Base-by-base conservation (phyloP, 176 grass and related monocot species). In the Eleusine coracana region DNA sequence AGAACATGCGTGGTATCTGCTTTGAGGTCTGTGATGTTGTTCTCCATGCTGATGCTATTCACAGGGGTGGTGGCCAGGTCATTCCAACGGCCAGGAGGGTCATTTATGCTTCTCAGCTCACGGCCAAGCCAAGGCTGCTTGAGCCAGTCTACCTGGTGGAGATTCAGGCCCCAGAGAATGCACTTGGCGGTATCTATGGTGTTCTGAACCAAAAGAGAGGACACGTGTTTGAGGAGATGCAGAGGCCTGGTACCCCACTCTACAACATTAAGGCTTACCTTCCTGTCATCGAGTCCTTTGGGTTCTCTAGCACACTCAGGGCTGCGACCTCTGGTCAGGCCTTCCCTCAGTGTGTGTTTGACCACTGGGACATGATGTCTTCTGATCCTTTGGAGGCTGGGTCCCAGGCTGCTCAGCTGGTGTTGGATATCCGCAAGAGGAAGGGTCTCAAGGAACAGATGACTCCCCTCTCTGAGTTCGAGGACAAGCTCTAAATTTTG, bases 111-210 rank as follows among this genome's bases (percentile, higher is more conserved):
- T 80, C 93, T 49, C 90, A 92, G 74, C 55, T 95, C 23, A 95
- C 90, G 0, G 90, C 93, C 18, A 92, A 95, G 50, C 93, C 90
- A 44, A 88, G 93, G 71, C 75, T 95, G 31, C 84, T 95, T 1
- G 93, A 95, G 58, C 93, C 93, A n/a, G 85, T 95, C 3, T 95
- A 95, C 90, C 65, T 95, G 20, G 90, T 90, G 11, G 93, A 95
- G 73, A 95, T 90, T 41, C 93, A 95, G 58, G 87, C 93, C 38
- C 90, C 93, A 52, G 93, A 95, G 67, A 72, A 90, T 44, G 93
- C 87, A 21, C 87, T 95, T 28, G 93, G 90, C 55, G 93, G 90
- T 29, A 95, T 95, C 61, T 95, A 95, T 44, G 85, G 93, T 81
- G 87, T 92, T 54, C 79, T 95, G 44, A 95, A 95, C 70, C 85